A percentile compares a stretch with the other conserved stretches of the same genome.
Evolutionary conservation across 2,329 filamentous ascomycete genomes (phyloP).

Genomic region (Sporothrix brasiliensis): DNA sequence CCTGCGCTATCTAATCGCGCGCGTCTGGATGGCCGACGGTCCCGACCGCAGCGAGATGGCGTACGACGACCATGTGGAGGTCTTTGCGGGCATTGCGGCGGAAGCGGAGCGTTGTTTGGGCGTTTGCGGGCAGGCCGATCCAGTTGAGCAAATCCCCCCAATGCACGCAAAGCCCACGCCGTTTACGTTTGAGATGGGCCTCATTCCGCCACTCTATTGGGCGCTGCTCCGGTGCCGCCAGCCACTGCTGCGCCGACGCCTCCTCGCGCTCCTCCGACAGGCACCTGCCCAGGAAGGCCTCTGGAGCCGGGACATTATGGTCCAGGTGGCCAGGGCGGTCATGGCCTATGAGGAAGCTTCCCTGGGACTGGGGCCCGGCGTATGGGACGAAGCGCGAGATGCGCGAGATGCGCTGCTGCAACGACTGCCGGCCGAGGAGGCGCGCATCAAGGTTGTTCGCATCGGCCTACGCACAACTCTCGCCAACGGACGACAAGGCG

Average conservation of each 20-base stretch:
- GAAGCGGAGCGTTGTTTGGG: constrained; percentile 5
- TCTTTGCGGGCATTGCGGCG: constrained; percentile 5
- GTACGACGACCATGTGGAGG: constrained; percentile 1
- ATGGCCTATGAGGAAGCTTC: neutral
- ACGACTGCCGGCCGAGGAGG: neutral
- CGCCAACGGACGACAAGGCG: neutral
- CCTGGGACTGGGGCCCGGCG: too few species aligned
- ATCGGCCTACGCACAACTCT: neutral
- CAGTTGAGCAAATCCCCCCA: neutral
- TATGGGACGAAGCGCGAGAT: too few species aligned
- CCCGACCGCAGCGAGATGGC: neutral
- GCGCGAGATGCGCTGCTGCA: neutral
- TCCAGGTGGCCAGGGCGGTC: constrained; percentile 20
- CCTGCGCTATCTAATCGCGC: constrained; percentile 8
- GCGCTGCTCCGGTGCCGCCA: constrained; percentile 5
- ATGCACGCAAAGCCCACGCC: neutral
- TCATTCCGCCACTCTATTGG: constrained; percentile 22
- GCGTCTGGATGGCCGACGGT: constrained; percentile 15
- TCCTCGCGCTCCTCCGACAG: constrained; percentile 4
- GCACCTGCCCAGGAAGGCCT: constrained; percentile 22
- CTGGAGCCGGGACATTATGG: constrained; percentile 17
- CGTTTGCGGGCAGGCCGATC: neutral
- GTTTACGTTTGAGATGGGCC: constrained; percentile 27
- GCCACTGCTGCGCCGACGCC: neutral
- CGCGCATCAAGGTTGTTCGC: constrained; percentile 14